A percentile compares a stretch with the other conserved stretches of the same genome.
Conservation (phyloP, 179 eudicot genomes). For the Vitellaria paradoxa region DNA sequence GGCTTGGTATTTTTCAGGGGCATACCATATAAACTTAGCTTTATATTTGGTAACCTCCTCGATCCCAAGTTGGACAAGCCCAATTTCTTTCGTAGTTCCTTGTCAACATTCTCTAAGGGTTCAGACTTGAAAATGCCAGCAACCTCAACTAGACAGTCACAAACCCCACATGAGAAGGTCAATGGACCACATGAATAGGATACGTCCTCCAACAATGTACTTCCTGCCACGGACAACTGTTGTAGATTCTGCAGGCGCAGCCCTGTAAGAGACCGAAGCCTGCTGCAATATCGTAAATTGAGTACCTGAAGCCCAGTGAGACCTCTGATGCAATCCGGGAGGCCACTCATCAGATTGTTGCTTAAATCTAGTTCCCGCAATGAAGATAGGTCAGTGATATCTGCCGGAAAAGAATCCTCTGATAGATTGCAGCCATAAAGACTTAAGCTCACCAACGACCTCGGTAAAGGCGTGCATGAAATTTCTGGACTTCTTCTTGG, state of each 20-base stretch:
- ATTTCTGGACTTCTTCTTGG: background rate
- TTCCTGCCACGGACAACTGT: fast-evolving
- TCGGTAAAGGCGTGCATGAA: slow-evolving; percentile 9
- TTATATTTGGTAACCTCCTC: background rate
- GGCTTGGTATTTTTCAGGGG: too few relatives aligned
- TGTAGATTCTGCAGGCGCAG: background rate
- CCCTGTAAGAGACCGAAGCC: background rate
- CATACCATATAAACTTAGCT: fast-evolving
- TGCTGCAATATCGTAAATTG: background rate
- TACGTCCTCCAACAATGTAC: background rate
- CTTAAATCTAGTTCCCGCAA: slow-evolving; percentile 6
- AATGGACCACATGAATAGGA: background rate
- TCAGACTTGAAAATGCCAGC: background rate
- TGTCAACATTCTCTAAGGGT: background rate
- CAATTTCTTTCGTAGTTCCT: background rate
- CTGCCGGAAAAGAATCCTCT: slow-evolving; percentile 6
- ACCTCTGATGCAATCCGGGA: slow-evolving; percentile 6
- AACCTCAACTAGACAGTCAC: background rate
- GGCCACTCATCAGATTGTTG: background rate
- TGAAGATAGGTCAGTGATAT: slow-evolving; percentile 4
- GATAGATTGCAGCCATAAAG: background rate
- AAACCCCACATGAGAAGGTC: too few relatives aligned
- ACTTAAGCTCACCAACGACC: background rate
- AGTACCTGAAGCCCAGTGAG: background rate
- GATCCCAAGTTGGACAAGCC: slow-evolving; percentile 8